These are phyloP conservation scores for Aspergillus carbonarius DNA, from an alignment of 2,329 filamentous ascomycete species.

Conservation along the genomic window DNA sequence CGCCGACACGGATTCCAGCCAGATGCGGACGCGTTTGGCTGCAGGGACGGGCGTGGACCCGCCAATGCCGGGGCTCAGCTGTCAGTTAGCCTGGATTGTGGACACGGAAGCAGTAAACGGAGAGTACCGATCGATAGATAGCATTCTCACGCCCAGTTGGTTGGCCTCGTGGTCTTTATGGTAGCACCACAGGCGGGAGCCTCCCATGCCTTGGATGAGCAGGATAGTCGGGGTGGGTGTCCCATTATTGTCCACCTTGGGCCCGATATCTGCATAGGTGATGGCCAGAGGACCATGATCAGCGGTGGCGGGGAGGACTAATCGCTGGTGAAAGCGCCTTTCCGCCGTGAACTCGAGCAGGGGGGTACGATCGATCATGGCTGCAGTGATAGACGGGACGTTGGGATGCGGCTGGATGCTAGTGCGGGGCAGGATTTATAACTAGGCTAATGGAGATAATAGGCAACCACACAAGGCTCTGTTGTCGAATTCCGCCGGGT, in stretches of 20 bases:
- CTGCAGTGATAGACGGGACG: not conserved
- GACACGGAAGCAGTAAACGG: not conserved
- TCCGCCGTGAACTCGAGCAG: not conserved
- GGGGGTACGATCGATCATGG: not conserved
- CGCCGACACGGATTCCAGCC: not conserved
- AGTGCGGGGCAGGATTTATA: not conserved
- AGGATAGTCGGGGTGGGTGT: not conserved
- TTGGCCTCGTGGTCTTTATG: not conserved
- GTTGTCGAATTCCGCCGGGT: not conserved
- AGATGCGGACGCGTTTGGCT: not conserved
- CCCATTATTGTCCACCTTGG: not conserved
- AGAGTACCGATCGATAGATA: not conserved
- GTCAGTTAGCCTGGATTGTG: not conserved
- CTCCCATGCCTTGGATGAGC: not conserved
- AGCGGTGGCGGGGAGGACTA: not conserved
- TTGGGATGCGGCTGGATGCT: not conserved
- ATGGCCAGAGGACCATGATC: not conserved
- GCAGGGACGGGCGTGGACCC: not conserved
- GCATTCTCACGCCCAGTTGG: not conserved
- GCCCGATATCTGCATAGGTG: not conserved
- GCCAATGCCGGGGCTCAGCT: not conserved
- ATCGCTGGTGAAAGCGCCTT: slow-evolving; percentile 1
- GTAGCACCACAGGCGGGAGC: not conserved
- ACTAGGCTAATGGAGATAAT: not conserved
- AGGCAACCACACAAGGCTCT: too few relatives aligned